Evolutionary conservation across 1,139 yeast species (phyloP).

Genomic region (Geotrichum phurueaensis): DNA sequence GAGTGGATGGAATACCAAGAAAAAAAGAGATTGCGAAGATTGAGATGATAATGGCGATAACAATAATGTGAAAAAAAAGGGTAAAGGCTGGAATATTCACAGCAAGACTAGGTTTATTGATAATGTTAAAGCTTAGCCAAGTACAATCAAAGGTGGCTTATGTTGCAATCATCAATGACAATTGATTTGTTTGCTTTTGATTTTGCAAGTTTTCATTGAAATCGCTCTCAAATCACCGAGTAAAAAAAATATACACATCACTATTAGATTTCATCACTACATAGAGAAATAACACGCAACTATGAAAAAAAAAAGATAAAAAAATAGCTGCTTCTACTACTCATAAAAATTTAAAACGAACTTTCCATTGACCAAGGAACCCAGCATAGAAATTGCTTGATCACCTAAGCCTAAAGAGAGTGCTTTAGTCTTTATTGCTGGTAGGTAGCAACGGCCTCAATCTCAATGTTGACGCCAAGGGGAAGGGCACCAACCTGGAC

Average conservation of each 20-base stretch:
- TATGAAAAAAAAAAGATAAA: neutral
- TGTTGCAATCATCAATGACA: neutral
- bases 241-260: neutral
- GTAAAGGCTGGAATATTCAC: too few species aligned
- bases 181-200: neutral
- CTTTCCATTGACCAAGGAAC: neutral
- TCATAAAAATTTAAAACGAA: neutral
- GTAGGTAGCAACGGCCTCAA: constrained; percentile 64
- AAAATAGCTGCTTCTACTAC: neutral
- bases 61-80: too few species aligned
- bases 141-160: neutral
- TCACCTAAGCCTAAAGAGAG: neutral
- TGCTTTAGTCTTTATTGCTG: neutral
- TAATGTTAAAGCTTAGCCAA: too few species aligned
- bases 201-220: neutral
- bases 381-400: neutral
- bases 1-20: neutral
- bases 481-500: constrained; percentile 88
- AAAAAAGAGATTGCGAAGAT: too few species aligned
- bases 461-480: constrained; percentile 62
- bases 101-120: too few species aligned
- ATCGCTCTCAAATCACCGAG: neutral
- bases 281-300: neutral
- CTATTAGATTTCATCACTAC: neutral
- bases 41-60: too few species aligned